These are phyloP conservation scores for Hypoxylon rickii DNA, from an alignment of 495 filamentous ascomycete species.

Conservation along the genomic window DNA sequence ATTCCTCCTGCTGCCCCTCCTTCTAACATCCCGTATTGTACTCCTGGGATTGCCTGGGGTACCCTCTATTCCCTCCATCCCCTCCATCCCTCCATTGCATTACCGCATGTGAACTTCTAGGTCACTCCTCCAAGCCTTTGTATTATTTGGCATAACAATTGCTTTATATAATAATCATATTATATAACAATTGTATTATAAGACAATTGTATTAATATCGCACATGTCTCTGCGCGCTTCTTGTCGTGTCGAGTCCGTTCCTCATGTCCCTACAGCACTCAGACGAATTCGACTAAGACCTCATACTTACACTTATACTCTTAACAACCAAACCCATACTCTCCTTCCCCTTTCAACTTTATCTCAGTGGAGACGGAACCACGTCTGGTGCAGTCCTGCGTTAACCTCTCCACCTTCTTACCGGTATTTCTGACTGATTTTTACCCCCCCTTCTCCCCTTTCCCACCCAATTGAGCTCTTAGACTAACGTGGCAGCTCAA, in stretches of 20 bases:
- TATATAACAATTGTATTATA: constrained; percentile 36
- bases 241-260: constrained; percentile 31
- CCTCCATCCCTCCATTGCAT: constrained; percentile 11
- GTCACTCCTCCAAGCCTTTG: no score
- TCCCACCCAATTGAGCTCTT: constrained; percentile 16
- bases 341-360: constrained; percentile 15
- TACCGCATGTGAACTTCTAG: constrained; percentile 17
- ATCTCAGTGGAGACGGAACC: constrained; percentile 33
- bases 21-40: constrained; percentile 1
- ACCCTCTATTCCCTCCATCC: constrained; percentile 15
- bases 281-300: constrained; percentile 28
- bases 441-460: constrained; percentile 17
- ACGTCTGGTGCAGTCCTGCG: constrained; percentile 26
- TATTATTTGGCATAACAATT: no score
- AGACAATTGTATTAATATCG: constrained; percentile 5
- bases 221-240: constrained; percentile 35
- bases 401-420: constrained; percentile 33
- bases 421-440: constrained; percentile 33
- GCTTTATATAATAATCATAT: constrained; percentile 5
- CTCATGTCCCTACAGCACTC: constrained; percentile 32
- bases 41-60: neutral
- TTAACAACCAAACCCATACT: constrained; percentile 22
- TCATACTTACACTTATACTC: no score
- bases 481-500: constrained; percentile 24
- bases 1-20: constrained; percentile 27